Percentiles rank a stretch among this genome's conserved stretches.
These are phyloP conservation scores for Canna indica DNA, from an alignment of 176 grass and related monocot species.

Conservation along the genomic window DNA sequence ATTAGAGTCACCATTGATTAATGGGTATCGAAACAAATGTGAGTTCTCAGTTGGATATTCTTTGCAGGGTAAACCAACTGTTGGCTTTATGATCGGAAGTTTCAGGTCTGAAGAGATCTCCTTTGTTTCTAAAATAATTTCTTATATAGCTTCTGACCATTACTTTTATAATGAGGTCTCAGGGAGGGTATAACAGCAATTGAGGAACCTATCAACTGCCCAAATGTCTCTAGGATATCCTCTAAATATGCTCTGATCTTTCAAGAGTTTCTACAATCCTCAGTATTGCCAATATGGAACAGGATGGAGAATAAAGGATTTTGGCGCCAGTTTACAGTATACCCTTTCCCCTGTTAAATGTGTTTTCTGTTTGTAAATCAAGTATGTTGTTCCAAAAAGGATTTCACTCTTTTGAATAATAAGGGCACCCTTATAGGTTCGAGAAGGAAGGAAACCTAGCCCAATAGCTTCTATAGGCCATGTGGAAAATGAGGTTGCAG, in stretches of 20 bases:
- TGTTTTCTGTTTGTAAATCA: not conserved
- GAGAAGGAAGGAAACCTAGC: conserved; percentile 63
- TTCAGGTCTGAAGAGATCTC: conserved; percentile 51
- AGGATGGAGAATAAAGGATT: conserved; percentile 85
- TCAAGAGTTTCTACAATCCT: conserved; percentile 66
- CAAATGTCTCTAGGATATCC: conserved; percentile 78
- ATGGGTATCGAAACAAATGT: conserved; percentile 96
- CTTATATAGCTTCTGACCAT: conserved; percentile 15
- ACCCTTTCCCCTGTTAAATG: conserved; percentile 4
- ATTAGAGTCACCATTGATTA: conserved; percentile 70
- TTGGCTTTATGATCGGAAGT: conserved; percentile 97
- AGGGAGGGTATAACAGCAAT: conserved; percentile 97
- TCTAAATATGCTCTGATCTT: conserved; percentile 64
- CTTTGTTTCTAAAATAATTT: conserved; percentile 11
- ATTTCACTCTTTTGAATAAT: conserved; percentile 14
- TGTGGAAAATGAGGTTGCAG: conserved; percentile 40
- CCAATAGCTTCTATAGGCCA: conserved; percentile 28
- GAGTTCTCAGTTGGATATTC: conserved; percentile 96
- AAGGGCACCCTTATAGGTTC: conserved; percentile 39
- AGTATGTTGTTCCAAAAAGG: not conserved
- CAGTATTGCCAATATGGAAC: conserved; percentile 62
- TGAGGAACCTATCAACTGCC: conserved; percentile 83
- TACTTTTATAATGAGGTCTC: conserved; percentile 23
- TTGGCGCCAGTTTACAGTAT: conserved; percentile 94
- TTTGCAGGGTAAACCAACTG: conserved; percentile 57